Evolutionary conservation across 768 basidiomycete genomes (phyloP), one percentile per base, ranked within the genome.

Genomic region (Tulasnella sp.): DNA sequence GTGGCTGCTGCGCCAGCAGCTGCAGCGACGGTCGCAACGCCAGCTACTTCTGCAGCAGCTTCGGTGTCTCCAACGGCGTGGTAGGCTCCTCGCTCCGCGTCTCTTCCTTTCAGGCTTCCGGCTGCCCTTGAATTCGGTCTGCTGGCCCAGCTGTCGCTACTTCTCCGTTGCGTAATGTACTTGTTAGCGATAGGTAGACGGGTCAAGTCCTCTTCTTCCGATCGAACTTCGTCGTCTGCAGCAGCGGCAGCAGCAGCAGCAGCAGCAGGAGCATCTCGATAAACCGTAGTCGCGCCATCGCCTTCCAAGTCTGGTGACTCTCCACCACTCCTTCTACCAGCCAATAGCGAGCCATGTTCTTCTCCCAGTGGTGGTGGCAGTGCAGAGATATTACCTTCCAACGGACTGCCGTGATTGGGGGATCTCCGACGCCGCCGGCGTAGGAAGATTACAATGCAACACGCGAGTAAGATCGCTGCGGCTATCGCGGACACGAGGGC

Each of bases 381-480:
- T 37, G 60, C 64, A 28, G 58, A 34, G 12, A 60, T 78, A 40
- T 78, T 42, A 31, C 54, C 77, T 28, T 72, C 41, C 6, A 78
- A 54, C 18, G 54, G 28, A 28, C 64, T 48, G 42, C 77, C 77
- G 16, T 18, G 31, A 41, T 78, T 64, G 28, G 50, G 54, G 24
- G 41, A 46, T 50, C 76, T 54, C 77, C 77, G 77, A 37, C 77
- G 48, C 40, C 77, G 48, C n/a, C 77, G 77, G 54, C 77, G 58
- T 9, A 78, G n/a, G 11, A 64, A 28, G 16, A 58, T 20, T 40
- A 78, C 24, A 6, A 72, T 37, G 60, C 77, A 58, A 28, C 40
- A 78, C 64, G 60, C 41, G 58, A 78, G 58, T 20, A 78, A 60
- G 77, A 28, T 28, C 9, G 22, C 31, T 3, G 54, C 77, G 64